A percentile compares a stretch with the other conserved stretches of the same genome.
phyloP scores from a whole-genome alignment of 106 monocot genomes.

The Platanthera zijinensis region DNA sequence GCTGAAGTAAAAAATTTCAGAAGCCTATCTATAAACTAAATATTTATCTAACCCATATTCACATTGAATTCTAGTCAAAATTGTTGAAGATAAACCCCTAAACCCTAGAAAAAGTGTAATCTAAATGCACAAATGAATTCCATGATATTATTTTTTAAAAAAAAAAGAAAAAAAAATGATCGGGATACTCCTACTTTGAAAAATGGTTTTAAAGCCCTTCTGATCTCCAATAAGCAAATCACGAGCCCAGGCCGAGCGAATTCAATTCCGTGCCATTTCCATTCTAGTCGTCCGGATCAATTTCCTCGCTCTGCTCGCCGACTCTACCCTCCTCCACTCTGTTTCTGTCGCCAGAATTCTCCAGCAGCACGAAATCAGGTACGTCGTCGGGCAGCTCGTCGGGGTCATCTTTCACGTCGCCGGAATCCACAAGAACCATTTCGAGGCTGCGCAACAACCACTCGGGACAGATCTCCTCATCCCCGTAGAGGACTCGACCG shows the following conservation, averaged over 20 bases:
- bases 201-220: background rate
- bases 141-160: background rate
- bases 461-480: constrained; percentile 56
- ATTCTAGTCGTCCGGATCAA: constrained; percentile 80
- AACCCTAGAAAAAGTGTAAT: background rate
- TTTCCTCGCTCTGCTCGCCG: constrained; percentile 59
- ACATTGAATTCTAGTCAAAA: background rate
- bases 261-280: background rate
- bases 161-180: background rate
- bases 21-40: background rate
- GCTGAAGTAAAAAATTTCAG: background rate
- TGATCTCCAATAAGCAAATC: no score
- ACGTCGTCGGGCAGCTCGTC: constrained; percentile 50
- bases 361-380: constrained; percentile 22
- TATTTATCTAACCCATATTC: no score
- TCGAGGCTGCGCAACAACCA: constrained; percentile 37
- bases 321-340: constrained; percentile 17
- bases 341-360: constrained; percentile 31
- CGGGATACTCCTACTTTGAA: no score
- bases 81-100: background rate
- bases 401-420: constrained; percentile 27
- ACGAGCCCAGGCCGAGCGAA: background rate
- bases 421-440: constrained; percentile 11
- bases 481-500: constrained; percentile 28
- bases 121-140: background rate